Evolutionary conservation across 1,139 yeast genomes (phyloP).

Genomic region (Pneumocystis carinii): DNA sequence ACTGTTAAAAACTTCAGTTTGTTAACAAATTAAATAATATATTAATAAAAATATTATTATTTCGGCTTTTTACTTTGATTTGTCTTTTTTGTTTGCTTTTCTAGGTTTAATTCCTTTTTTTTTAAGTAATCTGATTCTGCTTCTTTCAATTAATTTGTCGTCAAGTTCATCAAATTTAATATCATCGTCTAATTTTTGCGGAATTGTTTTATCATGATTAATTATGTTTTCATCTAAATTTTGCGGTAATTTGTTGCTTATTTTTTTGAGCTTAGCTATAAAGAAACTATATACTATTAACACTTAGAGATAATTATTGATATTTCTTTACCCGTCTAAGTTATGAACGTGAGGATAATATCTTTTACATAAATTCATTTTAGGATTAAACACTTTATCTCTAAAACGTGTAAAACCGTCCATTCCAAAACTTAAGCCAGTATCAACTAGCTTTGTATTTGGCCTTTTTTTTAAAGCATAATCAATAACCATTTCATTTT

Average conservation of each 20-base stretch:
- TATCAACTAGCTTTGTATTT: conserved; percentile 82
- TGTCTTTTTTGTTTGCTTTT: neutral
- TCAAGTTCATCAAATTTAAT: conserved; percentile 47
- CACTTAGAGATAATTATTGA: neutral
- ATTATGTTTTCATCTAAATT: conserved; percentile 23
- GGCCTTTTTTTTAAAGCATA: conserved; percentile 94
- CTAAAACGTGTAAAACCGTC: conserved; percentile 89
- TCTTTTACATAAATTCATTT: conserved; percentile 69
- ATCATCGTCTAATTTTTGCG: neutral
- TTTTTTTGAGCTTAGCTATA: conserved; percentile 91
- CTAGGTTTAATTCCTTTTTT: conserved; percentile 50
- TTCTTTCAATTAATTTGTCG: conserved; percentile 53
- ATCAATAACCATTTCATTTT: conserved; percentile 97
- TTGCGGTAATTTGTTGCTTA: conserved; percentile 15
- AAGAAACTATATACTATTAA: conserved; percentile 33
- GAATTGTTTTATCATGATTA: neutral
- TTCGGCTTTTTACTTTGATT: neutral
- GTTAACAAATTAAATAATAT: neutral
- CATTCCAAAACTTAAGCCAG: conserved; percentile 89
- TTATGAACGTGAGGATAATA: conserved; percentile 97
- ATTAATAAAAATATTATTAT: neutral
- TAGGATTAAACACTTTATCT: conserved; percentile 78
- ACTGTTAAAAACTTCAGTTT: neutral
- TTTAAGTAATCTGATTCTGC: conserved; percentile 57
- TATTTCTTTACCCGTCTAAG: conserved; percentile 54